Base-by-base conservation (phyloP, 108 stramenopile species). In the Cyclotella cryptica region DNA sequence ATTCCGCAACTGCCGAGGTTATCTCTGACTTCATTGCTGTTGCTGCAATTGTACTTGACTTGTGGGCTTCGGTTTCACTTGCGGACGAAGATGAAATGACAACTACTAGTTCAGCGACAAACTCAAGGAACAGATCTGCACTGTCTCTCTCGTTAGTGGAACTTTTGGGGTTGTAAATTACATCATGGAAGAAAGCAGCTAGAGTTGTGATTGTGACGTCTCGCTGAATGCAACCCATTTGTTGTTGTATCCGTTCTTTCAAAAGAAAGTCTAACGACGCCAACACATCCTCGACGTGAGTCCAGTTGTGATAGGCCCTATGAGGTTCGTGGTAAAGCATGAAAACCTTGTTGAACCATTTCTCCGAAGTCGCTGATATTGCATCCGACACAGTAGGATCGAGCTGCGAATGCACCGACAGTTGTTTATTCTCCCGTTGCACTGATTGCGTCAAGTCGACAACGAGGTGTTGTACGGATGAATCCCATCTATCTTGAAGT, bases 121-220 rank as follows among this genome's bases (percentile, higher is more conserved):
- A 92, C n/a, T 88, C 69, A 27, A 77, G 68, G 76, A 92, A 95
- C 26, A 93, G 55, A 46, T 77, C 60, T 6, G 92, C 92, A 66
- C 90, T 91, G 26, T 93, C 88, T 64, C 78, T 82, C 80, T 95
- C 94, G 77, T 95, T 93, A 10, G 77, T 85, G 21, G 81, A 58
- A 40, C 89, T 90, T 59, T 75, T 85, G 19, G 89, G 80, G 81
- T 95, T 78, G 83, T 95, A 95, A 42, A 95, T 83, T 12, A 84
- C 89, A 85, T 95, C 94, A 77, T 95, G 94, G 77, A 95, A 95
- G 66, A 95, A 93, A 22, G 86, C 90, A 15, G 92, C 83, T 35
- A 88, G 64, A 2, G 79, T 71, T 22, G 86, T 40, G 46, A 90
- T 78, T 0, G 80, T 68, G 1, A 58, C 18, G 35, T 85, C 53